These are phyloP conservation scores for Yamadazyma paraphyllophila DNA, from an alignment of 805 yeast genomes.

Conservation along the genomic window DNA sequence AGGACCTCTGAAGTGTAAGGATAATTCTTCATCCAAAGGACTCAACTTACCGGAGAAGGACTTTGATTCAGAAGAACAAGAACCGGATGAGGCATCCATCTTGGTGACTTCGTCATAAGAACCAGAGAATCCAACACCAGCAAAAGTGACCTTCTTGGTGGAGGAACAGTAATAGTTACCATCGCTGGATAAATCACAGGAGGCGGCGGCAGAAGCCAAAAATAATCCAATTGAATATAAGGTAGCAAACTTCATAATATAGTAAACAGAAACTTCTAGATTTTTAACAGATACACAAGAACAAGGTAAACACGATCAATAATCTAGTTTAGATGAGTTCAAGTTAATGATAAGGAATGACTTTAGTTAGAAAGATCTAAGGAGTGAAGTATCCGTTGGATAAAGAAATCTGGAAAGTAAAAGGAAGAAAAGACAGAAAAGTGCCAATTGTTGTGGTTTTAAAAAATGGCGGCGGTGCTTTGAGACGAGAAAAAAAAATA, in stretches of 20 bases:
- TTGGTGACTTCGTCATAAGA: constrained; percentile 73
- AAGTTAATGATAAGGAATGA: constrained; percentile 10
- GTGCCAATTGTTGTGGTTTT: constrained; percentile 13
- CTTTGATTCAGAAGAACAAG: constrained; percentile 57
- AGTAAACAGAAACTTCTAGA: neutral
- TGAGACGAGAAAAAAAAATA: neutral
- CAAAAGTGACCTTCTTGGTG: constrained; percentile 64
- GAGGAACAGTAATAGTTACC: constrained; percentile 86
- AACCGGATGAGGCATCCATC: constrained; percentile 68
- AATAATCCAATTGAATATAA: constrained; percentile 12
- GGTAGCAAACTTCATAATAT: constrained; percentile 13
- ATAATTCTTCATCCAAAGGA: constrained; percentile 83
- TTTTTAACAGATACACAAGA: constrained; percentile 2
- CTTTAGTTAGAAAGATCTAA: constrained; percentile 11
- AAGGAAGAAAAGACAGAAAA: constrained; percentile 1
- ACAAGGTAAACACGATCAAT: neutral
- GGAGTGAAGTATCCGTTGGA: constrained; percentile 2
- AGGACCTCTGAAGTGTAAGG: constrained; percentile 92
- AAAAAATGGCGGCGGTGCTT: constrained; percentile 7
- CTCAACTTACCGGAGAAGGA: constrained; percentile 70
- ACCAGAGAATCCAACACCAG: constrained; percentile 81
- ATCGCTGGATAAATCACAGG: constrained; percentile 9
- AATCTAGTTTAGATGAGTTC: neutral
- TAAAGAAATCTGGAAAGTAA: neutral
- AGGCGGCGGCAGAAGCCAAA: constrained; percentile 11